phyloP scores from a whole-genome alignment of 2,329 filamentous ascomycete species.

The Macrophomina tecta region DNA sequence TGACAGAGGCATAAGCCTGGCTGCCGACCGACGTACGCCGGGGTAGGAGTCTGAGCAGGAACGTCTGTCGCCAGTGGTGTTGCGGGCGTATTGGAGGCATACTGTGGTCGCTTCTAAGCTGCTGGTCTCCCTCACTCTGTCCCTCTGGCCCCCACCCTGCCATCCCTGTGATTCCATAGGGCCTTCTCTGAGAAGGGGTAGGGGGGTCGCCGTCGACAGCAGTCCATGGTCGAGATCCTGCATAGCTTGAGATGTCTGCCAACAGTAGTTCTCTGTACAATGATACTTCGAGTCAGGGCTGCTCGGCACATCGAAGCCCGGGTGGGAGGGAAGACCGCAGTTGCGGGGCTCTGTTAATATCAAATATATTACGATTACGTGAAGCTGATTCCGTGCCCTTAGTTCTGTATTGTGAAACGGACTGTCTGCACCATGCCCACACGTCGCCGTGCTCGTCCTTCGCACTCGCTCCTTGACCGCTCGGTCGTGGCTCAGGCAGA shows the following conservation, averaged over 20 bases:
- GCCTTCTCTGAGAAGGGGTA: not conserved
- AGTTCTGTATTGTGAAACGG: not conserved
- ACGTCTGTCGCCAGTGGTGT: not conserved
- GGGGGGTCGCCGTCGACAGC: not conserved
- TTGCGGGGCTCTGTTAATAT: not conserved
- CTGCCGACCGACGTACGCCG: not conserved
- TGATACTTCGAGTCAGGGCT: not conserved
- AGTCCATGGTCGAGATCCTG: not conserved
- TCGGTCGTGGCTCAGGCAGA: not conserved
- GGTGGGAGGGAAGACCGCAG: not conserved
- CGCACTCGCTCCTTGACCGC: not conserved
- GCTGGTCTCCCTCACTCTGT: not conserved
- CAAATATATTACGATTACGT: not conserved
- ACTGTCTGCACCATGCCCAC: not conserved
- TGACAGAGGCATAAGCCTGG: not conserved
- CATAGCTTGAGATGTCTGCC: not conserved
- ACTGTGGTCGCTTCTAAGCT: not conserved
- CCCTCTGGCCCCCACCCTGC: not conserved
- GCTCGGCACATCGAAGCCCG: not conserved
- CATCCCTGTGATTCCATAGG: slow-evolving; percentile 1
- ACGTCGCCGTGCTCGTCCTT: not conserved
- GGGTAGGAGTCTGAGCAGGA: not conserved
- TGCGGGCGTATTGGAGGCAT: not conserved
- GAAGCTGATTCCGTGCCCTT: not conserved
- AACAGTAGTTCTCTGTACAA: not conserved